Conservation (phyloP, 257 asterid species). For the Solanum paucissectum region DNA sequence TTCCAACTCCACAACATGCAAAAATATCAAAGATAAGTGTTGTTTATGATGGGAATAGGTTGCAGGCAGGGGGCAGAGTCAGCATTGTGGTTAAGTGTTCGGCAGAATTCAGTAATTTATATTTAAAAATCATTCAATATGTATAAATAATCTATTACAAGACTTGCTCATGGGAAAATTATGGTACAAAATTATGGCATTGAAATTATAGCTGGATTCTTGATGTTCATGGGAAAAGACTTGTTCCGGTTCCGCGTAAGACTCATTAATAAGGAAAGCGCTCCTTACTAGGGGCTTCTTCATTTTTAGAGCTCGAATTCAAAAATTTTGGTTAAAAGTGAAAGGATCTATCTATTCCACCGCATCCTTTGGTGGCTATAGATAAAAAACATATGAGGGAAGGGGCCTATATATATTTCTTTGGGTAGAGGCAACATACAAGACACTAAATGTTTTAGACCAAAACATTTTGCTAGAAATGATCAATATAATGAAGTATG, state of each 20-base stretch:
- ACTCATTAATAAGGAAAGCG: too few species aligned
- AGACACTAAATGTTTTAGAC: neutral
- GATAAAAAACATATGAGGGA: neutral
- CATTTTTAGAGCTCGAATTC: neutral
- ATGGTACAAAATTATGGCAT: too few species aligned
- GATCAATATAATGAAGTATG: neutral
- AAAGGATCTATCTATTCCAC: neutral
- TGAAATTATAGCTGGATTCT: too few species aligned
- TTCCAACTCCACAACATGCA: too few species aligned
- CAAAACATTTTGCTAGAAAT: neutral
- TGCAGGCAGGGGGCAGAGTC: neutral
- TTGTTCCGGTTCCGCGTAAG: too few species aligned
- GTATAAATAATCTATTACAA: neutral
- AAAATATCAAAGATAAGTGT: too few species aligned
- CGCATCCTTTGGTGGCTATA: neutral
- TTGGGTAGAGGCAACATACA: neutral
- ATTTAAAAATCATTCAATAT: too few species aligned
- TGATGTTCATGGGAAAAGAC: too few species aligned
- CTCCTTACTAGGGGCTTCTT: neutral
- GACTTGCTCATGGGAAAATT: neutral
- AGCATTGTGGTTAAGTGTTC: neutral
- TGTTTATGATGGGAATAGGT: neutral
- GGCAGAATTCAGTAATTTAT: too few species aligned
- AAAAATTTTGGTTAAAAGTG: too few species aligned
- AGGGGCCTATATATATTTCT: neutral